Conservation (phyloP, 2,329 filamentous ascomycete species). For the Cercospora nicotianae region DNA sequence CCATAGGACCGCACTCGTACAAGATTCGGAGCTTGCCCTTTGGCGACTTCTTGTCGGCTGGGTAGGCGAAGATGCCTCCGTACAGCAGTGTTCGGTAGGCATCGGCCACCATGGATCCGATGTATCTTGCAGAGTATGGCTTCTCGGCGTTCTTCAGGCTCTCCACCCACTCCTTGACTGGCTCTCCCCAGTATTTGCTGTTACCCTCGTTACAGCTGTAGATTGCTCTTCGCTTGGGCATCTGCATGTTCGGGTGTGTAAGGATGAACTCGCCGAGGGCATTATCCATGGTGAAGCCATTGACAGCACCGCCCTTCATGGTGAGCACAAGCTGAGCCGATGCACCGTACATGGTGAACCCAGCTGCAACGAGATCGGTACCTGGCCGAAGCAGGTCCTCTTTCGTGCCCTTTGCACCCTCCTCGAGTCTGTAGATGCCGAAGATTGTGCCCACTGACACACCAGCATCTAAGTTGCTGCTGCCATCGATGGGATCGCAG, state of each 20-base stretch:
- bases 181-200: constrained; percentile 91
- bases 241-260: constrained; percentile 89
- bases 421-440: constrained; percentile 84
- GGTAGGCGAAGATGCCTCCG: constrained; percentile 96
- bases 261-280: constrained; percentile 98
- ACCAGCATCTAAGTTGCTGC: constrained; percentile 94
- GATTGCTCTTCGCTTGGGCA: constrained; percentile 78
- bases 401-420: constrained; percentile 69
- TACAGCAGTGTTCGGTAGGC: constrained; percentile 95
- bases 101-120: constrained; percentile 97
- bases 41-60: constrained; percentile 94
- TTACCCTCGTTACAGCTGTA: constrained; percentile 99
- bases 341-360: constrained; percentile 99
- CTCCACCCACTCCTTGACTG: constrained; percentile 84
- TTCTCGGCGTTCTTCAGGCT: constrained; percentile 76
- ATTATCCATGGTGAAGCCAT: constrained; percentile 97
- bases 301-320: constrained; percentile 88
- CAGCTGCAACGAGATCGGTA: constrained; percentile 85
- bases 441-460: constrained; percentile 98
- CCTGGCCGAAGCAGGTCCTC: constrained; percentile 89
- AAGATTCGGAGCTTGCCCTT: constrained; percentile 97
- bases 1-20: constrained; percentile 99
- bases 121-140: constrained; percentile 92
- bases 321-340: constrained; percentile 95
- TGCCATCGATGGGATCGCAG: constrained; percentile 97